Evolutionary conservation across 148 eudicot genomes (phyloP).

Genomic region (Camellia lanceoleosa): DNA sequence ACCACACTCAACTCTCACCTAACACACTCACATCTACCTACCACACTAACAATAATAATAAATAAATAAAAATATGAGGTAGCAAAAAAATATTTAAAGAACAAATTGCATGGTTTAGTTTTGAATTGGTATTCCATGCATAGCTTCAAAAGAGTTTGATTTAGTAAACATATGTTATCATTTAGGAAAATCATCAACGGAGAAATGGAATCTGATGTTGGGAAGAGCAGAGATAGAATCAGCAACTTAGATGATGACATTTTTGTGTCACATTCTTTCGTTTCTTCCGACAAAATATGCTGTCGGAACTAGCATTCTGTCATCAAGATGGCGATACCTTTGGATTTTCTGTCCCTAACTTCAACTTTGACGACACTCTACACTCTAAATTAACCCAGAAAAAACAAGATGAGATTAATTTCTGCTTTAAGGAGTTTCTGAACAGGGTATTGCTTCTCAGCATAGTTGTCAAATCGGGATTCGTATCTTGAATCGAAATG

Average conservation of each 20-base stretch:
- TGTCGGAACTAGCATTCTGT: not conserved
- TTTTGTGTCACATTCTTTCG: constrained; percentile 26
- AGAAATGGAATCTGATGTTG: not conserved
- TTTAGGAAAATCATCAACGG: not conserved
- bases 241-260: constrained; percentile 19
- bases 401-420: not conserved
- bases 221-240: constrained; percentile 17
- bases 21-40: no score
- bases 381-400: not conserved
- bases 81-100: no score
- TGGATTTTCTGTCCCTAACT: constrained; percentile 22
- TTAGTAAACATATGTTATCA: not conserved
- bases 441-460: constrained; percentile 7
- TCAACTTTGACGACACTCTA: constrained; percentile 20
- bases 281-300: constrained; percentile 26
- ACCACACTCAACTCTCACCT: no score
- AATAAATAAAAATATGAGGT: no score
- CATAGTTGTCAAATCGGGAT: no score
- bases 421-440: constrained; percentile 4
- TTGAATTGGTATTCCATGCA: no score
- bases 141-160: not conserved
- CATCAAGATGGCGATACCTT: constrained; percentile 27
- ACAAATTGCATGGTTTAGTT: no score
- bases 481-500: no score
- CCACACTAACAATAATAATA: no score